Evolutionary conservation across 2,329 filamentous ascomycete genomes (phyloP), one percentile per base, ranked within the genome.

Genomic region (Penicillium brasilianum): DNA sequence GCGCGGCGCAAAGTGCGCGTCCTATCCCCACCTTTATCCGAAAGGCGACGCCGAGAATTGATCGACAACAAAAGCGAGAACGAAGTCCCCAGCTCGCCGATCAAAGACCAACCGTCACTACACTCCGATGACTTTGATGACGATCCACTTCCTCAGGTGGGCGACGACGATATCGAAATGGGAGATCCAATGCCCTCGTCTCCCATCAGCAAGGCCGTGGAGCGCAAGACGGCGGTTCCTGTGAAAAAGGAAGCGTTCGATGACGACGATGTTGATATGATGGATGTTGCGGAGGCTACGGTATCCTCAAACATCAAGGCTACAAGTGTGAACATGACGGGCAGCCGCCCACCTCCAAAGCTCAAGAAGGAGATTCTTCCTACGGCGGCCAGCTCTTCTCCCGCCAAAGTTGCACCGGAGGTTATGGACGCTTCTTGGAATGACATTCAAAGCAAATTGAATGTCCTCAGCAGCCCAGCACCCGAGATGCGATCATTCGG

Each of bases 111-210:
- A 74, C 75, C 61, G 57, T 70, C 74, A 18, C 70, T 75, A 30
- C 71, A 75, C 48, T 77, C 81, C 55, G 83, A 82, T 32, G 84
- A 86, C 46, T 57, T 68, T 63, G 84, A 87, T 58, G 81, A 89
- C 59, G 86, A 88, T 55, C 83, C 81, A 49, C 76, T 79, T 34
- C 82, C 83, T 25, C 74, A 79, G 4, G 80, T 84, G 54, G 88
- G 92, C 59, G 90, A 93, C 57, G 89, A 95, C 64, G 88, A 89
- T 71, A 79, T 91, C n/a, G 84, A 84, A n/a, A 94, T 95, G 88
- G 93, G 90, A 74, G 93, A 97, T 71, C 87, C 89, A 2, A 83
- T 90, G 43, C 93, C 91, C 11, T 98, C 94, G 0, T 98, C 95
- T 1, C 95, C 95, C 0, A 88, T 92, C 7, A 86, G 87, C 44